Base-by-base conservation (phyloP, 768 basidiomycete genomes). In the Infundibulicybe gibba region DNA sequence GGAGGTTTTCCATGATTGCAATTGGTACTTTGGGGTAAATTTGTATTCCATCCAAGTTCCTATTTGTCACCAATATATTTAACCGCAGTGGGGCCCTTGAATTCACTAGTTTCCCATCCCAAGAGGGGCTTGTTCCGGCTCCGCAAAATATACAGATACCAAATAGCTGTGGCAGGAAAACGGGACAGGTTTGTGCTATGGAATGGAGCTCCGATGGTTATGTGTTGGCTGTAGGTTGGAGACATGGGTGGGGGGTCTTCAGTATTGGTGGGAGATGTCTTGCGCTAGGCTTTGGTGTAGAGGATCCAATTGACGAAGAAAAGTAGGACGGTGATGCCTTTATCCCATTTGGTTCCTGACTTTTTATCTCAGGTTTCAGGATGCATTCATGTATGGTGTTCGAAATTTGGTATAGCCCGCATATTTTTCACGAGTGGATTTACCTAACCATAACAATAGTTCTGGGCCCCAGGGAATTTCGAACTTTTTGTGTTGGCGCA, bases 201-300 rank as follows among this genome's bases (percentile, higher is more conserved):
- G 83, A 92, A 55, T 97, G 94, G 95, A 94, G 90, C 43, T 90
- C 90, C 0, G 97, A 99, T 64, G 95, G 95, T 2, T 94, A 94
- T 65, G 91, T 90, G 5, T 71, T 99, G 10, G 94, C 94, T 31
- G 92, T 93, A 2, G 95, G 92, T 0, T 97, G 92, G 88, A 76
- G 82, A 51, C 66, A 77, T 44, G 94, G 92, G 6, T 98, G 94
- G 94, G 90, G 84, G 3, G 76, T 95, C 5, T 89, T 93, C 68
- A 93, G 87, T 59, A 83, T 93, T 10, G 88, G 90, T 11, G 95
- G 95, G 5, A 76, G 92, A 44, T 90, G 94, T 57, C 74, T 91
- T 21, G 86, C 87, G 1, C 91, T 82, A 67, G 81, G 80, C 9
- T 81, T 92, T 56, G 84, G 83, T 11, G 75, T 79, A 2, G 85